Evolutionary conservation across 1,139 yeast genomes (phyloP), one percentile per base, ranked within the genome.

Genomic region (Taphrina flavorubra): DNA sequence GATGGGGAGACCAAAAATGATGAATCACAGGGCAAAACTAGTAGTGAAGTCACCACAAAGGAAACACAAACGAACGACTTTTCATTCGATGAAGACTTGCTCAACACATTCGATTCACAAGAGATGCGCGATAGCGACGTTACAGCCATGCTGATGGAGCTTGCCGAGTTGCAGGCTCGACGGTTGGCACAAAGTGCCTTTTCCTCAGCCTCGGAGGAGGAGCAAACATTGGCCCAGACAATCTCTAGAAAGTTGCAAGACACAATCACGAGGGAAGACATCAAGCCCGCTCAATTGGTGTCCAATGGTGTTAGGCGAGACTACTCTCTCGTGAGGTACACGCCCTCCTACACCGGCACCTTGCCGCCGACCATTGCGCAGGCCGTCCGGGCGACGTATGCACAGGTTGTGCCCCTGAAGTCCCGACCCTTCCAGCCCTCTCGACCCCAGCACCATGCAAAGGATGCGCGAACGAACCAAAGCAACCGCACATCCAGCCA

Each of bases 331-430:
- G 36, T 58, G 47, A 40, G 44, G 34, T 63, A 37, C 18, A 40
- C 61, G 3, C 53, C 67, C 25, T 40, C 61, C 25, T 63, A 55
- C 16, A 8, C 44, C 10, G 67, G 67, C 25, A 37, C 61, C 7
- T 51, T 63, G 18, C 67, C 67, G 10, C 61, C 67, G 3, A 63
- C 67, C 20, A 53, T 55, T 16, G 67, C 59, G 13, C 61, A 55
- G 55, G 67, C 67, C 10, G 57, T 63, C 6, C 34, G 51, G 46
- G 51, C 61, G 6, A 62, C 66, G 34, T 25, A 51, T 31, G 25
- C 56, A 11, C 51, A 51, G 34, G 39, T 51, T 18, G 37, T 62
- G 51, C 59, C 59, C n/a, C 51, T 7, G 34, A 7, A 10, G 20
- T 14, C 36, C 13, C 60, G 20, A 8, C 60, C 60, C 8, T 20